phyloP scores from a whole-genome alignment of 2,329 filamentous ascomycete species.

The Fusarium sp. region DNA sequence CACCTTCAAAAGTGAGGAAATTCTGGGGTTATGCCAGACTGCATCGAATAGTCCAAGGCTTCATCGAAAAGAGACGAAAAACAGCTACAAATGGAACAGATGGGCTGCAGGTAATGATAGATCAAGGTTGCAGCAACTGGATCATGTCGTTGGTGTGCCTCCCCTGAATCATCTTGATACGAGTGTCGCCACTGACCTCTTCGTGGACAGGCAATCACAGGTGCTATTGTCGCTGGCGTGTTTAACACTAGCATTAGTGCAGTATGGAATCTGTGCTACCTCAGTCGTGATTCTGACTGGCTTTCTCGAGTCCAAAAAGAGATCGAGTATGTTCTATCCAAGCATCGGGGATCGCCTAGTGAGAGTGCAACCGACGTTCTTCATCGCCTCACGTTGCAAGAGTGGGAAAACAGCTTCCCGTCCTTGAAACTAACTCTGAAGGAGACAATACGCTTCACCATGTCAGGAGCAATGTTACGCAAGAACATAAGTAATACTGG shows the following conservation, averaged over 20 bases:
- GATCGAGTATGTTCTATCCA: conserved; percentile 1
- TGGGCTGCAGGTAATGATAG: background rate
- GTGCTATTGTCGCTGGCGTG: background rate
- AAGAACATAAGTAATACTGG: conserved; percentile 14
- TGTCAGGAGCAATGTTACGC: conserved; percentile 13
- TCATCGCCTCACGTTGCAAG: background rate
- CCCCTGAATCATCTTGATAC: background rate
- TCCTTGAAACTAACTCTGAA: background rate
- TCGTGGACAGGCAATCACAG: background rate
- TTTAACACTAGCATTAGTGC: background rate
- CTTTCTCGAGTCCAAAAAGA: conserved; percentile 2
- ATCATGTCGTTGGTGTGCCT: background rate
- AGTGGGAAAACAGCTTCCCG: conserved; percentile 19
- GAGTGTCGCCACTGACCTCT: background rate
- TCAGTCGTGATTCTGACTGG: background rate
- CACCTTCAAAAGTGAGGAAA: background rate
- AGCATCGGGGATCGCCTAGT: background rate
- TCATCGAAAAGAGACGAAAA: background rate
- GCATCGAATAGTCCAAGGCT: background rate
- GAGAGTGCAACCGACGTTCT: background rate
- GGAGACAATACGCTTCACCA: conserved; percentile 15
- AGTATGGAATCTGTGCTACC: conserved; percentile 5
- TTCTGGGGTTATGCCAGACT: background rate
- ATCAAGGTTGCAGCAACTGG: background rate
- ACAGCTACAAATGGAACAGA: background rate